Evolutionary conservation across 495 filamentous ascomycete genomes (phyloP), one percentile per base, ranked within the genome.

Genomic region (Saxophila tyrrhenica): DNA sequence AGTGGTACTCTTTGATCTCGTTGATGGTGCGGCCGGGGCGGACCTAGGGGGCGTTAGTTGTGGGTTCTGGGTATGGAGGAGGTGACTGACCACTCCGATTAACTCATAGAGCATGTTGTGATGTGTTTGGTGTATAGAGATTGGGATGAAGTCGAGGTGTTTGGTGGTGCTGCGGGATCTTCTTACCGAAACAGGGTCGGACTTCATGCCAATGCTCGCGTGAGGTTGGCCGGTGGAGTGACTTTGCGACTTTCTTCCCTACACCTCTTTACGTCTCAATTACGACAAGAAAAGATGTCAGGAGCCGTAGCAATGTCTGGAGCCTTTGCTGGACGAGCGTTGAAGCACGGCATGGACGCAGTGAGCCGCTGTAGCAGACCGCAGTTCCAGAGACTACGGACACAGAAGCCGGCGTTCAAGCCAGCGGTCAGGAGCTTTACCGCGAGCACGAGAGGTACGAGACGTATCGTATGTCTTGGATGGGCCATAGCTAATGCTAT

Each of bases 61-160:
- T 41, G 24, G 24, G 23, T n/a, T 50, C 5, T 22, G 24, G 46
- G 24, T 23, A n/a, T 8, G 29, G 29, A 13, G 29, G 29, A 17
- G n/a, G 25, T 8, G 22, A 76, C 85, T 65, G 76, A 97, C 92
- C 69, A 96, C 82, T 58, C 87, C 92, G 68, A 98, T 95, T 58
- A 95, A 75, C 70, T 98, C 92, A 75, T 98, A 98, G 73, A 98
- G 76, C 92, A 98, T 98, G 58, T 62, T 76, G 63, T 46, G 48
- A 45, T 46, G 25, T 52, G 11, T 16, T 16, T 9, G 16, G 3
- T 9, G 3, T 8, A 7, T 5, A 21, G 41, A 21, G 41, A 17
- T 44, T n/a, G 41, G 5, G 41, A 17, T 44, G 41, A 44, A 21
- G 41, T 44, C 41, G 41, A 21, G 19, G 41, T 51, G 49, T 51